These are phyloP conservation scores for Ramularia endophylla DNA, from an alignment of 2,329 filamentous ascomycete species.

Conservation along the genomic window DNA sequence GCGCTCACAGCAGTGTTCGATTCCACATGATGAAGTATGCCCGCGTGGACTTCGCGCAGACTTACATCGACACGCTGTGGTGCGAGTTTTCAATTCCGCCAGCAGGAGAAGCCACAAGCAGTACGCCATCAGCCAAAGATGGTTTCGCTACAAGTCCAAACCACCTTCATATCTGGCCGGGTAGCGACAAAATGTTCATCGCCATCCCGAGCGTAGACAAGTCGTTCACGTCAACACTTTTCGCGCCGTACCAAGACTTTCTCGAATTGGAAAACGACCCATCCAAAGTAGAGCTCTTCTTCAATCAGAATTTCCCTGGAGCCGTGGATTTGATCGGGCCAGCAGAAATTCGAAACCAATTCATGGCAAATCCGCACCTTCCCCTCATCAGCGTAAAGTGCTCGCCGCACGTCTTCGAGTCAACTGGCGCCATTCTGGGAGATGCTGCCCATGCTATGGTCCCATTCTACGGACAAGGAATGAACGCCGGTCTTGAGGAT, in stretches of 20 bases:
- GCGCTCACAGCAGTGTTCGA: conserved; percentile 84
- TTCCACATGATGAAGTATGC: conserved; percentile 96
- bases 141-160: conserved; percentile 80
- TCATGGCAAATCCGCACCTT: conserved; percentile 76
- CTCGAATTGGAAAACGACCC: conserved; percentile 59
- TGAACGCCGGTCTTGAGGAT: conserved; percentile 95
- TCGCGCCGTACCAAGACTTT: conserved; percentile 70
- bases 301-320: conserved; percentile 79
- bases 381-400: conserved; percentile 94
- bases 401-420: conserved; percentile 73
- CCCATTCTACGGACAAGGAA: conserved; percentile 95
- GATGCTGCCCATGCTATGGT: conserved; percentile 98
- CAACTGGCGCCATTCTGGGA: conserved; percentile 76
- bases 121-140: conserved; percentile 31
- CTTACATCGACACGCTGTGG: conserved; percentile 96
- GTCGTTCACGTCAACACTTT: conserved; percentile 91
- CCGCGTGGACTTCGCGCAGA: conserved; percentile 83
- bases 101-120: conserved; percentile 39
- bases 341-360: conserved; percentile 65
- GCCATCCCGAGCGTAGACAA: conserved; percentile 85
- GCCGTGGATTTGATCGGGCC: conserved; percentile 65
- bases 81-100: conserved; percentile 78
- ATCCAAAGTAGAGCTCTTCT: conserved; percentile 61
- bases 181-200: conserved; percentile 89
- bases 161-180: conserved; percentile 96